Conservation (phyloP, 352 stramenopile species). For the Phytophthora brassicae region DNA sequence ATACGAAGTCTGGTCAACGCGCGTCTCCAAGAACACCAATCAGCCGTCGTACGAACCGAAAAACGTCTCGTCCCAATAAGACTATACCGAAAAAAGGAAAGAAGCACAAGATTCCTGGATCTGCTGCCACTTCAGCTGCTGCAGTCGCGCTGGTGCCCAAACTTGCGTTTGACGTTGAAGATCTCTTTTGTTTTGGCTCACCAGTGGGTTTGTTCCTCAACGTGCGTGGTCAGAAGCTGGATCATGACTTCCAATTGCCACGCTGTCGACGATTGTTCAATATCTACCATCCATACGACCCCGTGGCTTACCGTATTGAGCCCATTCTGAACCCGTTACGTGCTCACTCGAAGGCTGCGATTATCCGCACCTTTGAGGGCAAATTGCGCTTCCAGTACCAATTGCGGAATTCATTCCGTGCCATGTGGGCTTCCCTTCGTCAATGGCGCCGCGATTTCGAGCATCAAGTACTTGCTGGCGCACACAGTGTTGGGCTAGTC, state of each 20-base stretch:
- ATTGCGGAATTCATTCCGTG: constrained; percentile 78
- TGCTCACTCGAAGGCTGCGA: constrained; percentile 79
- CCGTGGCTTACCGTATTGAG: constrained; percentile 95
- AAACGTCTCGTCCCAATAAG: constrained; percentile 30
- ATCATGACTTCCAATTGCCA: constrained; percentile 68
- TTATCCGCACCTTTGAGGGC: constrained; percentile 85
- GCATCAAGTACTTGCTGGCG: constrained; percentile 63
- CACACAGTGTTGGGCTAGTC: constrained; percentile 73
- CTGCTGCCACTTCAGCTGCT: constrained; percentile 11
- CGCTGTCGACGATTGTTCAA: constrained; percentile 91
- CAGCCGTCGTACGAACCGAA: constrained; percentile 10
- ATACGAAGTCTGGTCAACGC: constrained; percentile 2
- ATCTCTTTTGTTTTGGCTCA: constrained; percentile 90
- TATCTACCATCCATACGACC: constrained; percentile 95
- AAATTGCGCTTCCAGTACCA: constrained; percentile 87
- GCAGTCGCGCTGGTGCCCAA: constrained; percentile 46
- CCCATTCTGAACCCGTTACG: constrained; percentile 86
- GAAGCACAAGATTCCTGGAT: constrained; percentile 22
- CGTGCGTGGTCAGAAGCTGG: constrained; percentile 85
- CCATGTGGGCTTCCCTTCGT: constrained; percentile 75
- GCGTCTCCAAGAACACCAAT: constrained; percentile 7
- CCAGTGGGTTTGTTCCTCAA: constrained; percentile 92
- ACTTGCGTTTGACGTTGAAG: constrained; percentile 79
- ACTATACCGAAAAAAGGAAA: constrained; percentile 21
- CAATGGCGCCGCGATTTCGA: constrained; percentile 81